Percentiles rank a stretch among this genome's conserved stretches.
Conservation (phyloP, 805 yeast species). For the Yamadazyma kitorensis region DNA sequence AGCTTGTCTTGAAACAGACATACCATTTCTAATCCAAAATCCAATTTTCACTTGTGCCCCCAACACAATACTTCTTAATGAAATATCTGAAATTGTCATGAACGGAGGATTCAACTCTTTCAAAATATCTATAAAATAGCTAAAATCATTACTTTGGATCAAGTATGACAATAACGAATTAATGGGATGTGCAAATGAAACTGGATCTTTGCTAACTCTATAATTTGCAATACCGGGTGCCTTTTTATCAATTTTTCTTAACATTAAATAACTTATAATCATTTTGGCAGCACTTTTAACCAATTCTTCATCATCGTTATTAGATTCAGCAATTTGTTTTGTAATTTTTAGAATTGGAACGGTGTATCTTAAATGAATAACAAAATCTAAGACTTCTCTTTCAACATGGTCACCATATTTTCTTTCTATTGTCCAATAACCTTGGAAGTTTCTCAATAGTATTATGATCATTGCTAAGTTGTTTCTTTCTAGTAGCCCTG, state of each 20-base stretch:
- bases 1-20: conserved; percentile 49
- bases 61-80: conserved; percentile 59
- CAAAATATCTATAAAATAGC: conserved; percentile 14
- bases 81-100: conserved; percentile 50
- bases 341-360: conserved; percentile 43
- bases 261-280: conserved; percentile 26
- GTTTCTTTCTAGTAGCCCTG: conserved; percentile 27
- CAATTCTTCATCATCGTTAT: conserved; percentile 6
- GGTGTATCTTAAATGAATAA: conserved; percentile 48
- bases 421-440: conserved; percentile 53
- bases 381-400: conserved; percentile 50
- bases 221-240: conserved; percentile 32
- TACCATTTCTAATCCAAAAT: conserved; percentile 75
- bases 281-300: conserved; percentile 32
- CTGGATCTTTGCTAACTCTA: conserved; percentile 47
- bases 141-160: conserved; percentile 30
- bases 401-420: conserved; percentile 70
- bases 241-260: conserved; percentile 20
- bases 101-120: conserved; percentile 29
- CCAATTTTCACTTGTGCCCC: conserved; percentile 61
- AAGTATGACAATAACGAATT: conserved; percentile 53
- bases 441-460: conserved; percentile 55
- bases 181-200: conserved; percentile 59
- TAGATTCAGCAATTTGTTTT: conserved; percentile 28
- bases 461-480: conserved; percentile 42